Percentiles rank a stretch among this genome's conserved stretches.
These are phyloP conservation scores for Quercus tomentella DNA, from an alignment of 331 rosid species.

Conservation along the genomic window DNA sequence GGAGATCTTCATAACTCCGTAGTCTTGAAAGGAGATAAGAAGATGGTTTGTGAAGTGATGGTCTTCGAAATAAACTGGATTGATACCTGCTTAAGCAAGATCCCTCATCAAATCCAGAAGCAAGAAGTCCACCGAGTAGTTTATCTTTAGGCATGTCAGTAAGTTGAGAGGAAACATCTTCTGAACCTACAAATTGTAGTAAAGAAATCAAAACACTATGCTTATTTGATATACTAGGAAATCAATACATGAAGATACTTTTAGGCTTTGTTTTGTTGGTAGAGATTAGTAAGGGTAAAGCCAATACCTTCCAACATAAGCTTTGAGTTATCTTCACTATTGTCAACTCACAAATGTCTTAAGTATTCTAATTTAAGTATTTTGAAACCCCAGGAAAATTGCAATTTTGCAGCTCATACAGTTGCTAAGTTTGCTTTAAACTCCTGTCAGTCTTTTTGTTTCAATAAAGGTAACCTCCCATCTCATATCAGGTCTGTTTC, in stretches of 20 bases:
- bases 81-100: constrained; percentile 58
- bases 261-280: neutral
- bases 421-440: too few species aligned
- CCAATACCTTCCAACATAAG: neutral
- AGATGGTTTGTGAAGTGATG: constrained; percentile 48
- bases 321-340: neutral
- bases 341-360: neutral
- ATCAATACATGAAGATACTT: neutral
- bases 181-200: constrained; percentile 18
- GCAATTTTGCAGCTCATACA: too few species aligned
- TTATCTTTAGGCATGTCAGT: constrained; percentile 9
- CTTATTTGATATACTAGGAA: neutral
- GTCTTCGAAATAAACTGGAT: constrained; percentile 33
- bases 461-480: too few species aligned
- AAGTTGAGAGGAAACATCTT: constrained; percentile 7
- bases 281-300: neutral
- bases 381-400: neutral
- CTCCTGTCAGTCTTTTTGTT: too few species aligned
- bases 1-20: constrained; percentile 48
- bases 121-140: constrained; percentile 44
- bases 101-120: constrained; percentile 43
- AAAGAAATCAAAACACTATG: neutral
- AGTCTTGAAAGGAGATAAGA: constrained; percentile 46
- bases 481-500: too few species aligned
- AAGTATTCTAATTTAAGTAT: neutral